These are phyloP conservation scores for Diaporthe ilicicola DNA, from an alignment of 2,329 filamentous ascomycete genomes.

Conservation along the genomic window DNA sequence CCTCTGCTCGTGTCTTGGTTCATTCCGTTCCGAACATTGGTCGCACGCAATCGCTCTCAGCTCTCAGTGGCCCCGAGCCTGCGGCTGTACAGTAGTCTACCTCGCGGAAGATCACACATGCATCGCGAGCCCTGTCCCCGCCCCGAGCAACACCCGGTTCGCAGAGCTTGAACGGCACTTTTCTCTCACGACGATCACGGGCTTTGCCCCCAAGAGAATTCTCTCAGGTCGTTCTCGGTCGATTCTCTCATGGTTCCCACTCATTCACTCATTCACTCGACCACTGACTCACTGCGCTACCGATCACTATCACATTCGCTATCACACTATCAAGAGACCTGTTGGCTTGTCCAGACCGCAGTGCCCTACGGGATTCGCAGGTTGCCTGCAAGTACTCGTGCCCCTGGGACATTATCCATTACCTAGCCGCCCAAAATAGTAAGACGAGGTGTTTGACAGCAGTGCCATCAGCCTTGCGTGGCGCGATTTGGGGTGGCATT, in stretches of 20 bases:
- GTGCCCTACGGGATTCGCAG: not conserved
- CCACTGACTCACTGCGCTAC: slow-evolving; percentile 12
- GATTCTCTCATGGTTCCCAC: not conserved
- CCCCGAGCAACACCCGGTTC: slow-evolving; percentile 3
- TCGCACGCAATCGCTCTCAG: not conserved
- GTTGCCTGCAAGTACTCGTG: not conserved
- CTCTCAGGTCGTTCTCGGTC: not conserved
- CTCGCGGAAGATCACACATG: slow-evolving; percentile 14
- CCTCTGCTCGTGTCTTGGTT: slow-evolving; percentile 1
- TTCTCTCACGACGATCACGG: slow-evolving; percentile 24
- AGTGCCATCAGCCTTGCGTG: slow-evolving; percentile 25
- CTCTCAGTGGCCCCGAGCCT: slow-evolving; percentile 21
- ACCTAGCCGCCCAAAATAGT: slow-evolving; percentile 21
- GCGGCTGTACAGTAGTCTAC: slow-evolving; percentile 1
- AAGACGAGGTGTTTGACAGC: slow-evolving; percentile 24
- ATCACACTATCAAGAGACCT: not conserved
- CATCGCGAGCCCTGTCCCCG: slow-evolving; percentile 10
- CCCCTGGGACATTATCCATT: slow-evolving; percentile 20
- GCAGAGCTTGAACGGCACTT: slow-evolving; percentile 22
- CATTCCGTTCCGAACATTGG: slow-evolving; percentile 1
- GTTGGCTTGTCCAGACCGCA: slow-evolving; percentile 3
- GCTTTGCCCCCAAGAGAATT: slow-evolving; percentile 5
- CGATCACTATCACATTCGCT: slow-evolving; percentile 22
- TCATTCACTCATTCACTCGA: not conserved
- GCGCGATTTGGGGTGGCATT: slow-evolving; percentile 25